Evolutionary conservation across 495 filamentous ascomycete genomes (phyloP).

Genomic region (Lasiosphaeria ovina): DNA sequence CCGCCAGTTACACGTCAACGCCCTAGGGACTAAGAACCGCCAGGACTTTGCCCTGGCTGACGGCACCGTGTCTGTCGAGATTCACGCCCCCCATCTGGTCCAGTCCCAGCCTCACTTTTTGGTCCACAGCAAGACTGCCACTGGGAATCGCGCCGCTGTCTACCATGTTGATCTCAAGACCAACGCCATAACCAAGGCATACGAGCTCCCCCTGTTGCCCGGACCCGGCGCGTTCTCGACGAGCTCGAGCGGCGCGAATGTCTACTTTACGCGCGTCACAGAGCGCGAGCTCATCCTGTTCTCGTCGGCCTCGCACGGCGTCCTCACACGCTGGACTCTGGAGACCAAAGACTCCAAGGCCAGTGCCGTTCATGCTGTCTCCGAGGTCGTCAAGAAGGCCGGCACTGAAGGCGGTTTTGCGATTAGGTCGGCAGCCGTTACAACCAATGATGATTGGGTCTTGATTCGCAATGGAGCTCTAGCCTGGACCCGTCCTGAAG

Average conservation of each 20-base stretch:
- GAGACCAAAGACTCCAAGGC: slow-evolving; percentile 39
- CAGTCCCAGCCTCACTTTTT: slow-evolving; percentile 76
- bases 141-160: slow-evolving; percentile 77
- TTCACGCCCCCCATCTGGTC: slow-evolving; percentile 70
- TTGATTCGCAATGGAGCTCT: slow-evolving; percentile 77
- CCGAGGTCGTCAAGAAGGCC: slow-evolving; percentile 73
- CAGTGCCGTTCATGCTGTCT: slow-evolving; percentile 61
- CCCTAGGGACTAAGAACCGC: slow-evolving; percentile 69
- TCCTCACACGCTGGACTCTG: slow-evolving; percentile 70
- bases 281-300: slow-evolving; percentile 67
- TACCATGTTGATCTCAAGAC: slow-evolving; percentile 74
- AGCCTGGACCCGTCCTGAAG: slow-evolving; percentile 80
- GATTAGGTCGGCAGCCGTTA: slow-evolving; percentile 69
- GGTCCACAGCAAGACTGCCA: slow-evolving; percentile 72
- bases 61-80: slow-evolving; percentile 61
- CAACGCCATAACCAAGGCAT: slow-evolving; percentile 65
- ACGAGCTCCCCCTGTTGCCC: slow-evolving; percentile 65
- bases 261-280: slow-evolving; percentile 82
- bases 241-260: slow-evolving; percentile 72
- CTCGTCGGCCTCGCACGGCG: slow-evolving; percentile 72
- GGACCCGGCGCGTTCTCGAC: slow-evolving; percentile 75
- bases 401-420: slow-evolving; percentile 59
- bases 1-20: slow-evolving; percentile 72
- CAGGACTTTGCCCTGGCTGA: slow-evolving; percentile 54
- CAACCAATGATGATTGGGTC: slow-evolving; percentile 73